Evolutionary conservation across 1,284 basidiomycete species (phyloP).

Genomic region (Ganoderma lucidum): DNA sequence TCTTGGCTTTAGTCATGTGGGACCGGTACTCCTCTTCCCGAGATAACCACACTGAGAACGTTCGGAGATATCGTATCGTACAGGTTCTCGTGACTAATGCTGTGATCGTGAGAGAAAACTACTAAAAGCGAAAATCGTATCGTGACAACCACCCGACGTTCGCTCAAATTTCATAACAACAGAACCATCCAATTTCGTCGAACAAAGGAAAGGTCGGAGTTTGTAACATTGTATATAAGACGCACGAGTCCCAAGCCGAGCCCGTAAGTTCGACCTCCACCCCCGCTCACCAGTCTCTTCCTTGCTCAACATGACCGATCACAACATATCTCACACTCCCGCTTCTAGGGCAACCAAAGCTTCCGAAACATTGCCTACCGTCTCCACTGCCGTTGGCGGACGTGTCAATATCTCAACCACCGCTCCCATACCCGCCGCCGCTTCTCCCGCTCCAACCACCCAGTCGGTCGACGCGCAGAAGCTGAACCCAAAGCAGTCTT

Average conservation of each 20-base stretch:
- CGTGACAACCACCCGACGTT: too few relatives aligned
- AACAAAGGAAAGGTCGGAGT: constrained; percentile 5
- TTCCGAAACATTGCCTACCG: not conserved
- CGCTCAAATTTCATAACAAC: not conserved
- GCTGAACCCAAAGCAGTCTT: not conserved
- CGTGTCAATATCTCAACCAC: not conserved
- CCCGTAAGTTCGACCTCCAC: not conserved
- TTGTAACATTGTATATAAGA: not conserved
- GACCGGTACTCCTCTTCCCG: too few relatives aligned
- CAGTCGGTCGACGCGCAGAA: not conserved
- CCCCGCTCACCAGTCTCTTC: not conserved
- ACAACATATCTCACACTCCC: not conserved
- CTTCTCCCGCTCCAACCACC: not conserved
- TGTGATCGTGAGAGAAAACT: too few relatives aligned
- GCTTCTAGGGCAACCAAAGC: not conserved
- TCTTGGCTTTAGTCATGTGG: too few relatives aligned
- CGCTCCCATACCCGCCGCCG: not conserved
- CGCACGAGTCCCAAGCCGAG: not conserved
- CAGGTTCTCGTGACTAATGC: too few relatives aligned
- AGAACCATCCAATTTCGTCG: not conserved
- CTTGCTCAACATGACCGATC: not conserved
- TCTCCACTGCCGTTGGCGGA: too few relatives aligned
- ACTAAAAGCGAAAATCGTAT: too few relatives aligned
- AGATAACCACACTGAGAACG: too few relatives aligned
- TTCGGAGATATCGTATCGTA: too few relatives aligned